phyloP scores from a whole-genome alignment of 768 basidiomycete species.

The Mycena maculata region DNA sequence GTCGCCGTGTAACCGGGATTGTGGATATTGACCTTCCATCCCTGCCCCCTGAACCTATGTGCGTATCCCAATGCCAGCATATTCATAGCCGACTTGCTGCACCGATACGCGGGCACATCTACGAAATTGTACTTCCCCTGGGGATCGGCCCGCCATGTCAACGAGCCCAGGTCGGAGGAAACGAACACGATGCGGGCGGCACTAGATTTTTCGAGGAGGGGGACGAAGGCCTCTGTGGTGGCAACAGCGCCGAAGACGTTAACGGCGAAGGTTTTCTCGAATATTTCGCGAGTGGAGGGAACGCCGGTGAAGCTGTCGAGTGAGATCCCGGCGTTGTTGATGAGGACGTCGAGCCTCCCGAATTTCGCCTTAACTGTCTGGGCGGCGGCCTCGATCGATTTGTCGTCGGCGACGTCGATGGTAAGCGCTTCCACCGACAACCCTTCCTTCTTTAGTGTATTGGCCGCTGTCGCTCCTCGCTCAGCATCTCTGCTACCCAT shows the following conservation, averaged over 20 bases:
- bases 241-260: constrained; percentile 16
- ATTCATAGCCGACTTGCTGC: constrained; percentile 19
- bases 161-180: constrained; percentile 22
- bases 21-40: constrained; percentile 1
- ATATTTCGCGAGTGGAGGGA: background rate
- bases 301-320: background rate
- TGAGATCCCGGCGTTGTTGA: constrained; percentile 19
- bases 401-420: constrained; percentile 20
- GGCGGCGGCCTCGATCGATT: constrained; percentile 20
- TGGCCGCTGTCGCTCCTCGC: constrained; percentile 9
- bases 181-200: constrained; percentile 22
- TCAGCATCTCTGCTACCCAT: constrained; percentile 12
- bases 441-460: constrained; percentile 6
- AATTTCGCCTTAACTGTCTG: constrained; percentile 17
- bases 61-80: background rate
- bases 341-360: constrained; percentile 21
- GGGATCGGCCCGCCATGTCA: constrained; percentile 10
- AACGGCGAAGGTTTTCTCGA: constrained; percentile 17
- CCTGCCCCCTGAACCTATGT: background rate
- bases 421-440: background rate
- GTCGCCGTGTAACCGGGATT: background rate
- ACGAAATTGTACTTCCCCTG: background rate
- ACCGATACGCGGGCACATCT: background rate
- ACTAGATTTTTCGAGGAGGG: constrained; percentile 20
- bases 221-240: constrained; percentile 22